Conservation (phyloP, 1,284 basidiomycete species). For the Schizopora paradoxa region DNA sequence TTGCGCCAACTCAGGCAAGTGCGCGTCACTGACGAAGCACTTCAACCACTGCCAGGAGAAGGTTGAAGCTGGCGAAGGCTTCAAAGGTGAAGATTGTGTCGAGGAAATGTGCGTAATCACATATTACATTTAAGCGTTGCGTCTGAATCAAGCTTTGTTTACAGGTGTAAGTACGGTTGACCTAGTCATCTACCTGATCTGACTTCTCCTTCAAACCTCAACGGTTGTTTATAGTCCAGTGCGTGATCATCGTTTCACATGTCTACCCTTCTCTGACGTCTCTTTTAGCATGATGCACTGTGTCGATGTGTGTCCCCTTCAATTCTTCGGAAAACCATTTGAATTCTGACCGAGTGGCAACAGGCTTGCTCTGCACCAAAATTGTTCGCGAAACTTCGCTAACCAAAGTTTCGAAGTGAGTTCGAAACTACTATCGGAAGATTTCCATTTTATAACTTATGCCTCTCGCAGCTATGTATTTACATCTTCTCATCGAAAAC, state of each 20-base stretch:
- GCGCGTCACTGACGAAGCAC: slow-evolving; percentile 71
- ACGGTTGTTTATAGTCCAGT: slow-evolving; percentile 53
- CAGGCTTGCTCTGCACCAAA: slow-evolving; percentile 78
- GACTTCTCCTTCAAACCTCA: slow-evolving; percentile 8
- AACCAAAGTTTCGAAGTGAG: slow-evolving; percentile 16
- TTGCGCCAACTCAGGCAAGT: slow-evolving; percentile 66
- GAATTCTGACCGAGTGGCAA: slow-evolving; percentile 14
- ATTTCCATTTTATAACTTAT: too few relatives aligned
- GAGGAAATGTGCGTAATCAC: slow-evolving; percentile 71
- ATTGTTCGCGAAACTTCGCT: slow-evolving; percentile 68
- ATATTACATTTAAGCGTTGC: slow-evolving; percentile 8
- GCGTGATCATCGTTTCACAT: slow-evolving; percentile 27
- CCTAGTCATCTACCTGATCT: too few relatives aligned
- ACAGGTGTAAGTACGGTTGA: slow-evolving; percentile 55
- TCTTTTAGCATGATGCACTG: slow-evolving; percentile 80
- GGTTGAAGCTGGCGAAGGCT: slow-evolving; percentile 75
- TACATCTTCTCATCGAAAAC: too few relatives aligned
- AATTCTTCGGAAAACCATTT: neutral
- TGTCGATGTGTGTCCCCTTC: slow-evolving; percentile 59
- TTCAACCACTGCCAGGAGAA: slow-evolving; percentile 90
- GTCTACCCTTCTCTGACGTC: slow-evolving; percentile 5
- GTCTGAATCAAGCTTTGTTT: neutral
- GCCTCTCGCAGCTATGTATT: too few relatives aligned
- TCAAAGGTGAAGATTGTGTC: slow-evolving; percentile 85
- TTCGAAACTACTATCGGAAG: too few relatives aligned